These are phyloP conservation scores for Boletus subparvulus DNA, from an alignment of 768 basidiomycete species.

Conservation along the genomic window DNA sequence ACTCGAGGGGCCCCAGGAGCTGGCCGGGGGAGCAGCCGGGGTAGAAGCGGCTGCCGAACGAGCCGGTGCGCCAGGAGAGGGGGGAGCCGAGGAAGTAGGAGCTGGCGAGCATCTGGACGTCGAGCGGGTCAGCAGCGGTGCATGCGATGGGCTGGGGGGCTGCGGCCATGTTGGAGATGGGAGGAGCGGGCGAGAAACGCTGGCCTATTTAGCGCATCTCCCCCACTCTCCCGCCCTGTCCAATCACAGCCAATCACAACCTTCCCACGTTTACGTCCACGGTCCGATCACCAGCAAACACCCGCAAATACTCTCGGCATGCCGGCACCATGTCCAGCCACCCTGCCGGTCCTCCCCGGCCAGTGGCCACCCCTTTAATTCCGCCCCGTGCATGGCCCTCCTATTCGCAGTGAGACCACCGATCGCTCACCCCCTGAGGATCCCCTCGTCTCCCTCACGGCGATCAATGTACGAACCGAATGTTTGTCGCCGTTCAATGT, in stretches of 20 bases:
- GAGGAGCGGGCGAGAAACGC: neutral
- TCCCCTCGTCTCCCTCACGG: too few species aligned
- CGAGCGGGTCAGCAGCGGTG: constrained; percentile 35
- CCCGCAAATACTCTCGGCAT: constrained; percentile 24
- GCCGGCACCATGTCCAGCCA: constrained; percentile 12
- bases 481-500: too few species aligned
- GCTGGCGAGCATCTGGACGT: too few species aligned
- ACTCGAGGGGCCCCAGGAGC: constrained; percentile 66
- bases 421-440: too few species aligned
- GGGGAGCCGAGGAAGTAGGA: constrained; percentile 69
- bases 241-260: constrained; percentile 1
- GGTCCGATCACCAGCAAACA: constrained; percentile 31
- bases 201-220: constrained; percentile 31
- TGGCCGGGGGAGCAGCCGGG: constrained; percentile 64
- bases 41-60: constrained; percentile 62
- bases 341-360: too few species aligned
- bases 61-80: constrained; percentile 67
- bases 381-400: neutral
- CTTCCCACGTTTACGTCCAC: constrained; percentile 30
- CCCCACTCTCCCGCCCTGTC: neutral
- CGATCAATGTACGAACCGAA: too few species aligned
- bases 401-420: too few species aligned
- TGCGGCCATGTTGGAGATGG: constrained; percentile 31
- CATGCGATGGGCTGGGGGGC: constrained; percentile 47
- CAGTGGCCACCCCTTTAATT: neutral